These are phyloP conservation scores for Scopulariopsis brevicaulis DNA, from an alignment of 2,329 filamentous ascomycete species.

Conservation along the genomic window DNA sequence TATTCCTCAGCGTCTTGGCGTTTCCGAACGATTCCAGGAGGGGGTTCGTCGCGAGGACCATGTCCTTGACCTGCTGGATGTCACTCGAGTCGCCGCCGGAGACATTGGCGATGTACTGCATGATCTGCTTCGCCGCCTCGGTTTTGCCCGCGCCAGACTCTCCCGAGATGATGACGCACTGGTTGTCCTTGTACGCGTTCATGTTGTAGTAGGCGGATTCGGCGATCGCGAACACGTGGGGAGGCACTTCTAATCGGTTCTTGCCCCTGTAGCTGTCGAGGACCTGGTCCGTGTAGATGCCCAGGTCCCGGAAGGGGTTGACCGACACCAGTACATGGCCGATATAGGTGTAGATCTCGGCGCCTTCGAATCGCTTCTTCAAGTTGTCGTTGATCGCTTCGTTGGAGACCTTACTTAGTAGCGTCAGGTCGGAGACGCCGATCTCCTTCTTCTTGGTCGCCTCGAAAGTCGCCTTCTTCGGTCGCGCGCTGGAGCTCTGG, in stretches of 20 bases:
- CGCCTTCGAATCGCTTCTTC: slow-evolving; percentile 95
- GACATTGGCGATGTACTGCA: slow-evolving; percentile 98
- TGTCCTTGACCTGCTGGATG: slow-evolving; percentile 96
- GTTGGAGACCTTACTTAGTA: slow-evolving; percentile 97
- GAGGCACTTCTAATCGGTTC: slow-evolving; percentile 89
- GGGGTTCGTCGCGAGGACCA: slow-evolving; percentile 97
- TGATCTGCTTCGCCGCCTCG: slow-evolving; percentile 94
- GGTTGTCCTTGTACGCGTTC: slow-evolving; percentile 98
- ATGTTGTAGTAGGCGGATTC: slow-evolving; percentile 98
- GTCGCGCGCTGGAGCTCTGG: slow-evolving; percentile 42
- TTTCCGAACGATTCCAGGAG: slow-evolving; percentile 96
- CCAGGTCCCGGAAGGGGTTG: slow-evolving; percentile 93
- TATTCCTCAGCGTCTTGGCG: slow-evolving; percentile 94
- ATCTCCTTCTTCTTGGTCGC: slow-evolving; percentile 98
- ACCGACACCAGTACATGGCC: slow-evolving; percentile 98
- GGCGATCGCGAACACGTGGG: slow-evolving; percentile 95
- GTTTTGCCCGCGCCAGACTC: slow-evolving; percentile 98
- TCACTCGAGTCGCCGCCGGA: slow-evolving; percentile 76
- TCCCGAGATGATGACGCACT: slow-evolving; percentile 98
- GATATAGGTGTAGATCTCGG: slow-evolving; percentile 99
- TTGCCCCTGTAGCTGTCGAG: slow-evolving; percentile 92
- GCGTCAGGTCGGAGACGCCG: slow-evolving; percentile 90
- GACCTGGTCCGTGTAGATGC: slow-evolving; percentile 93
- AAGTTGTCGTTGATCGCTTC: slow-evolving; percentile 99
- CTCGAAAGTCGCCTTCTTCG: slow-evolving; percentile 94